A percentile compares a stretch with the other conserved stretches of the same genome.
Conservation (phyloP, 2,329 filamentous ascomycete genomes). For the Colletotrichum euphorbiae region DNA sequence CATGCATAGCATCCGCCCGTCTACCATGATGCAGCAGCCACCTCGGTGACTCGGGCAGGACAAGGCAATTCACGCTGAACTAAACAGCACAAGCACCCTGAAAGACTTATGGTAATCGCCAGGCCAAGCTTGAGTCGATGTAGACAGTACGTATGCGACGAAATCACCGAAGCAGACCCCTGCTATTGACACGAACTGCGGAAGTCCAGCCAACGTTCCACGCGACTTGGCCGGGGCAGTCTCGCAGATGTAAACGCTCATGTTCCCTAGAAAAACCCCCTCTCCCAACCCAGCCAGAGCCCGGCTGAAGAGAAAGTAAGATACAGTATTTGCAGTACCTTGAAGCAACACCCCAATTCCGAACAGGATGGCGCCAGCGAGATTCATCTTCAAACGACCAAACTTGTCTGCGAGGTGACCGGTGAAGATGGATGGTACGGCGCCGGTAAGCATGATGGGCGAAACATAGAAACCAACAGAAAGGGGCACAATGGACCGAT, state of each 20-base stretch:
- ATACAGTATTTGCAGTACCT: slow-evolving; percentile 57
- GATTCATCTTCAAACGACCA: slow-evolving; percentile 62
- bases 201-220: slow-evolving; percentile 62
- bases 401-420: slow-evolving; percentile 64
- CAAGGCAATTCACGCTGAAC: slow-evolving; percentile 53
- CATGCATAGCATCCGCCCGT: slow-evolving; percentile 56
- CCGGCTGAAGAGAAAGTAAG: slow-evolving; percentile 66
- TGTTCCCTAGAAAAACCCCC: slow-evolving; percentile 67
- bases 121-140: slow-evolving; percentile 58
- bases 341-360: slow-evolving; percentile 65
- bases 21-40: slow-evolving; percentile 65
- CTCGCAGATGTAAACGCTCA: slow-evolving; percentile 70
- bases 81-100: slow-evolving; percentile 52
- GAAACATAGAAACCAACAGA: slow-evolving; percentile 69
- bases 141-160: slow-evolving; percentile 65
- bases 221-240: slow-evolving; percentile 64
- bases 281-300: slow-evolving; percentile 69
- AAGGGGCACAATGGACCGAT: slow-evolving; percentile 63
- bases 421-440: slow-evolving; percentile 68
- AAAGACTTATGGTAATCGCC: slow-evolving; percentile 67
- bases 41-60: slow-evolving; percentile 66
- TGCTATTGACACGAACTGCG: slow-evolving; percentile 63
- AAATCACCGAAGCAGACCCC: slow-evolving; percentile 69
- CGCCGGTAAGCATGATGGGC: slow-evolving; percentile 68
- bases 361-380: slow-evolving; percentile 62